These are phyloP conservation scores for Phycomyces blakesleeanus DNA, from an alignment of 192 early-diverging fungal species.

Conservation along the genomic window DNA sequence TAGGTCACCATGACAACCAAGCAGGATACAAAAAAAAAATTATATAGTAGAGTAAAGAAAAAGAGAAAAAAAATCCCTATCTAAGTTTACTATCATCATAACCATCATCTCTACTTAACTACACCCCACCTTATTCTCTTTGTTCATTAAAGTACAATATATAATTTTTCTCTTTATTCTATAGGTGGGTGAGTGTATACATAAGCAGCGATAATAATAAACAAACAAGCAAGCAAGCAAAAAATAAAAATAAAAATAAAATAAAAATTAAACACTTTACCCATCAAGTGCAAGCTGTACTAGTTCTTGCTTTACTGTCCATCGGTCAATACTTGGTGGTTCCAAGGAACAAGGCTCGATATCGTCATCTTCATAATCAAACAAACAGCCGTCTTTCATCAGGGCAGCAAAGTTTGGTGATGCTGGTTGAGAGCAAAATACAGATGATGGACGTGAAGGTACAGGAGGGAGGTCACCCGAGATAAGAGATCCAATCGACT, in stretches of 20 bases:
- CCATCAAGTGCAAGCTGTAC: constrained; percentile 22
- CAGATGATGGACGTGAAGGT: not conserved
- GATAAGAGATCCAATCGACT: not conserved
- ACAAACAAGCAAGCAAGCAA: no score
- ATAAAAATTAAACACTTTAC: constrained; percentile 7
- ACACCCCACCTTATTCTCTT: no score
- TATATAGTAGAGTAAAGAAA: not conserved
- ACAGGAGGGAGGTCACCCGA: not conserved
- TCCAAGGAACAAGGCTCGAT: not conserved
- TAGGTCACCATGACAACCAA: constrained; percentile 14
- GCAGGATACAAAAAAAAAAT: constrained; percentile 1
- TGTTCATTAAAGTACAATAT: no score
- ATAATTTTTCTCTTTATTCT: no score
- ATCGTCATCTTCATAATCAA: not conserved
- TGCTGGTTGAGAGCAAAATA: constrained; percentile 3
- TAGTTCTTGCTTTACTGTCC: constrained; percentile 10
- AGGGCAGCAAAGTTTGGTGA: constrained; percentile 6
- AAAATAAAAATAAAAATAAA: constrained; percentile 4
- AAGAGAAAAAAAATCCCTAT: no score
- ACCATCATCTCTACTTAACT: no score
- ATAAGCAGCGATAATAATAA: no score
- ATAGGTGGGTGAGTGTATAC: no score
- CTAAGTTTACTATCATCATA: no score
- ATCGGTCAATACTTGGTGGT: not conserved
- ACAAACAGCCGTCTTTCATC: constrained; percentile 8